Evolutionary conservation across 2,329 filamentous ascomycete species (phyloP).

Genomic region (Monilinia laxa): DNA sequence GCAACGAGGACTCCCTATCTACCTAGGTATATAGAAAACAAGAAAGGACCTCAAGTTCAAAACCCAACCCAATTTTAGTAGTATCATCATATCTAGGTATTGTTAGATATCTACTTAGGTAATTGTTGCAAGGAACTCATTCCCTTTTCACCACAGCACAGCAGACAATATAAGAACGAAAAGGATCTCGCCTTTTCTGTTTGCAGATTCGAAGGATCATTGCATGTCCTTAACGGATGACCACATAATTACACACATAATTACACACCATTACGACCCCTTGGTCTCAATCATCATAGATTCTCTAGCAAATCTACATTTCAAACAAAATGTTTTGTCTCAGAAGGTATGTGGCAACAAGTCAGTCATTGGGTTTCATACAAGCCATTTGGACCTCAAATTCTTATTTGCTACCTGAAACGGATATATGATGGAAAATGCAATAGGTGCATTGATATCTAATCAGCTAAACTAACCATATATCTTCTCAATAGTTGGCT

Average conservation of each 20-base stretch:
- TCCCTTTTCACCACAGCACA: neutral
- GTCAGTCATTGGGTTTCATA: neutral
- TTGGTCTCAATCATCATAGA: slow-evolving; percentile 3
- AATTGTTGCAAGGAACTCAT: no score
- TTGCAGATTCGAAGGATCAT: slow-evolving; percentile 10
- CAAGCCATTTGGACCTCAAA: neutral
- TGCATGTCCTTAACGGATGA: slow-evolving; percentile 29
- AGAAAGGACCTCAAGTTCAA: no score
- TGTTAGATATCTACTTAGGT: no score
- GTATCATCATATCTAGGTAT: no score
- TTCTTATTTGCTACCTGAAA: neutral
- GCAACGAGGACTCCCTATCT: no score
- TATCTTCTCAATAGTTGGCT: slow-evolving; percentile 63
- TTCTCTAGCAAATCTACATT: neutral
- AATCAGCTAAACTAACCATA: slow-evolving; percentile 10
- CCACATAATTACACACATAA: slow-evolving; percentile 32
- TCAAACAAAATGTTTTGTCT: slow-evolving; percentile 57
- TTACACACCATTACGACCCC: slow-evolving; percentile 22
- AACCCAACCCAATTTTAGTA: no score
- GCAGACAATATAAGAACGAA: neutral
- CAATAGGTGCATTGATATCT: neutral
- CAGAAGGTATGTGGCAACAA: slow-evolving; percentile 49
- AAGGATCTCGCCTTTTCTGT: neutral
- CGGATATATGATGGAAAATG: neutral
- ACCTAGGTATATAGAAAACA: no score